Evolutionary conservation across 2,329 filamentous ascomycete genomes (phyloP).

Genomic region (Calonectria naviculata): DNA sequence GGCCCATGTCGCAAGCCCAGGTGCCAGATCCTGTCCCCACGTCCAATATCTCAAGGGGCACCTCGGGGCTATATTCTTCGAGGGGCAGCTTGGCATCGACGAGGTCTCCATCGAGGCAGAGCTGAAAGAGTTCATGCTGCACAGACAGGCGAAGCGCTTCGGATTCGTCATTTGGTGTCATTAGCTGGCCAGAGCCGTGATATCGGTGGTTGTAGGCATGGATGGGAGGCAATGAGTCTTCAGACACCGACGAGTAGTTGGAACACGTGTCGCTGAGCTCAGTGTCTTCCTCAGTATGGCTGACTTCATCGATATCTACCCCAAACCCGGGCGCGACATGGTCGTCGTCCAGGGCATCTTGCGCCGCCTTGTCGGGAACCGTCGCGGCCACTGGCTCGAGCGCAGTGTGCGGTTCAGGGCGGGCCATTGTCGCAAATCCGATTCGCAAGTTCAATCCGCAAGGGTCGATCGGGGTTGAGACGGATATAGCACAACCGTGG

Average conservation of each 20-base stretch:
- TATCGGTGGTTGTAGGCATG: conserved; percentile 49
- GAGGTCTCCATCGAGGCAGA: conserved; percentile 47
- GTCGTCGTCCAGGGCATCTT: conserved; percentile 16
- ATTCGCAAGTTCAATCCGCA: conserved; percentile 12
- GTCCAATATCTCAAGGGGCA: conserved; percentile 50
- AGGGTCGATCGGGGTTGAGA: conserved; percentile 11
- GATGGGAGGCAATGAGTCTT: conserved; percentile 46
- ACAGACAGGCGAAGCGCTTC: conserved; percentile 45
- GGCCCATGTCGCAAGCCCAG: conserved; percentile 57
- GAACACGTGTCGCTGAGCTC: conserved; percentile 44
- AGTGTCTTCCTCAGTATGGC: conserved; percentile 33
- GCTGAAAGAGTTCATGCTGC: conserved; percentile 48
- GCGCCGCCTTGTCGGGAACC: background rate
- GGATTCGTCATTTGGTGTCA: conserved; percentile 48
- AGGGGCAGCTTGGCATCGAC: conserved; percentile 46
- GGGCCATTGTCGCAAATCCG: conserved; percentile 27
- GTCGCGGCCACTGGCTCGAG: background rate
- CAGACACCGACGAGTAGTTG: conserved; percentile 49
- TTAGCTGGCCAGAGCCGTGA: conserved; percentile 47
- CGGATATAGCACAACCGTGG: background rate
- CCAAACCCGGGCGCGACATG: conserved; percentile 19
- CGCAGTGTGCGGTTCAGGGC: background rate
- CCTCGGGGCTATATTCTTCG: conserved; percentile 31
- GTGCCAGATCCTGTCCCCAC: conserved; percentile 55
- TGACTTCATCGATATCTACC: conserved; percentile 23